These are phyloP conservation scores for Malus hybrid DNA, from an alignment of 331 rosid species.

Conservation along the genomic window DNA sequence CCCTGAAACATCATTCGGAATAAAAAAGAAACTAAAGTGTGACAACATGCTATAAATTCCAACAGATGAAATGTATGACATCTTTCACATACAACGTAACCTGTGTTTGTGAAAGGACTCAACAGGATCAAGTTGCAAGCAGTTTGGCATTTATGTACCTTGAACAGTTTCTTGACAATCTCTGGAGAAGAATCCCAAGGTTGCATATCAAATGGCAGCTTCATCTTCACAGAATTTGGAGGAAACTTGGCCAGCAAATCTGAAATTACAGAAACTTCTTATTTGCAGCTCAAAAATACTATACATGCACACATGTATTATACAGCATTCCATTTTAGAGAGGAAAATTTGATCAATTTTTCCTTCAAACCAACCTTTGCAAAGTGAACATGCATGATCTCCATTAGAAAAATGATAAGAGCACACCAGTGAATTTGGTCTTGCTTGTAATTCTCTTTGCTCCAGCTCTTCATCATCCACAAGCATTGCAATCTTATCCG, in stretches of 20 bases:
- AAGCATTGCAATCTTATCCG: slow-evolving; percentile 45
- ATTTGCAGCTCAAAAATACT: background rate
- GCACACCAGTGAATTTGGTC: slow-evolving; percentile 33
- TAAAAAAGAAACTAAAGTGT: background rate
- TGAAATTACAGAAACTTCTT: slow-evolving; percentile 27
- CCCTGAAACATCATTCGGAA: background rate
- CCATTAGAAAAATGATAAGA: slow-evolving; percentile 54
- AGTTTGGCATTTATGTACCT: slow-evolving; percentile 43
- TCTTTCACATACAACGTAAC: background rate
- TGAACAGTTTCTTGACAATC: slow-evolving; percentile 77
- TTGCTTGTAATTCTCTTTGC: slow-evolving; percentile 55
- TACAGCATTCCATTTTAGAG: background rate
- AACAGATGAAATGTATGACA: background rate
- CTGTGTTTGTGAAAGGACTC: background rate
- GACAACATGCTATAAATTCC: background rate
- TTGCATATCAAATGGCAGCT: slow-evolving; percentile 72
- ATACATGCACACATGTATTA: background rate
- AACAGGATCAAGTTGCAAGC: slow-evolving; percentile 12
- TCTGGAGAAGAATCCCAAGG: slow-evolving; percentile 90
- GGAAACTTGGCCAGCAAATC: slow-evolving; percentile 80
- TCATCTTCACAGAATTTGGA: slow-evolving; percentile 81
- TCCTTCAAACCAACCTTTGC: slow-evolving; percentile 61
- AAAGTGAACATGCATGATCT: slow-evolving; percentile 59
- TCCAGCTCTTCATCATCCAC: slow-evolving; percentile 93
- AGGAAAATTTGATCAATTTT: background rate